These are phyloP conservation scores for Hypoxylon sp. DNA, from an alignment of 2,329 filamentous ascomycete genomes.

Conservation along the genomic window DNA sequence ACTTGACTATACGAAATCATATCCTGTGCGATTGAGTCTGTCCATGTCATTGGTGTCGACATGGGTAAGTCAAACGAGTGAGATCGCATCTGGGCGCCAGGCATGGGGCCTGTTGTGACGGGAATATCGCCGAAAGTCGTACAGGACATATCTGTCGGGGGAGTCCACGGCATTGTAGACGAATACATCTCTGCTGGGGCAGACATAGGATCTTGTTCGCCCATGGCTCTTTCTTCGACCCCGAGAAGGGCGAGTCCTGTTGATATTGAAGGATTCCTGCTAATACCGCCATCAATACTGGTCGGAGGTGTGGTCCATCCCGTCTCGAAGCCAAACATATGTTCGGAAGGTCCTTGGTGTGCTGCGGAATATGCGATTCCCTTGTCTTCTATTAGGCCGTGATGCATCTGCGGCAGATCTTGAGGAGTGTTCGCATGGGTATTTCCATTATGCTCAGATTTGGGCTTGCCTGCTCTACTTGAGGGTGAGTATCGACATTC, in stretches of 20 bases:
- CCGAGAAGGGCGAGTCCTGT: slow-evolving; percentile 54
- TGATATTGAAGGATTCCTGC: slow-evolving; percentile 55
- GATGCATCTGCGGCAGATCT: slow-evolving; percentile 46
- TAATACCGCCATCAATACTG: slow-evolving; percentile 56
- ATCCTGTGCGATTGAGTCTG: slow-evolving; percentile 53
- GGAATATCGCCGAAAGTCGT: slow-evolving; percentile 55
- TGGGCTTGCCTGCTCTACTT: slow-evolving; percentile 65
- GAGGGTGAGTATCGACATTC: slow-evolving; percentile 69
- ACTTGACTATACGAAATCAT: slow-evolving; percentile 56
- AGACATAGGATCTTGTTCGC: slow-evolving; percentile 49
- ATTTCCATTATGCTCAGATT: slow-evolving; percentile 54
- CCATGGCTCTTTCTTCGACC: slow-evolving; percentile 51
- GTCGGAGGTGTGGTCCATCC: slow-evolving; percentile 59
- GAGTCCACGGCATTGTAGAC: slow-evolving; percentile 59
- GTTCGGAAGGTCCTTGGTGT: slow-evolving; percentile 48
- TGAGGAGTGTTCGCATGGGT: slow-evolving; percentile 39
- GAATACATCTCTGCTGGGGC: slow-evolving; percentile 56
- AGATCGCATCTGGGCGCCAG: slow-evolving; percentile 53
- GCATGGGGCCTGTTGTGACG: slow-evolving; percentile 51
- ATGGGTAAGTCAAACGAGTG: slow-evolving; percentile 58
- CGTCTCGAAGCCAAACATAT: slow-evolving; percentile 57
- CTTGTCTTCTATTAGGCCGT: slow-evolving; percentile 51
- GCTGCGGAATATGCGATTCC: slow-evolving; percentile 52
- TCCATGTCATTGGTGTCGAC: slow-evolving; percentile 52
- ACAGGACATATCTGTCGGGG: slow-evolving; percentile 56